phyloP scores from a whole-genome alignment of 176 grass and related monocot species.

The Phoenix roebelenii region DNA sequence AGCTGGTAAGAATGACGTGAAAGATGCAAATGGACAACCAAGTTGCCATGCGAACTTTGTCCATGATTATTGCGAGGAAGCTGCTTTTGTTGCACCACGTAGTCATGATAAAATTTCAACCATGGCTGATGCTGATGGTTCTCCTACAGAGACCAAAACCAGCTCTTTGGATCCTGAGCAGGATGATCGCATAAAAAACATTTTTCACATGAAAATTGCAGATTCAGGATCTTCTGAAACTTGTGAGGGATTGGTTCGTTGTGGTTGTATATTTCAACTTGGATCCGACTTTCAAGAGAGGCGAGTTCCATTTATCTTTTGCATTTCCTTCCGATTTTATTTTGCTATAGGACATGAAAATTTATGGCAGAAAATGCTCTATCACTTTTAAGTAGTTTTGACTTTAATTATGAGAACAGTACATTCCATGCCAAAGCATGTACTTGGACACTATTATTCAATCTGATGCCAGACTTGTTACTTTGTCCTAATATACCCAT shows the following conservation, averaged over 20 bases:
- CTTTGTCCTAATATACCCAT: no score
- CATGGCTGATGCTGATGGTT: constrained; percentile 9
- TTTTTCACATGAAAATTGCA: constrained; percentile 56
- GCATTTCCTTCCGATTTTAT: neutral
- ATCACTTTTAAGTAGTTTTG: no score
- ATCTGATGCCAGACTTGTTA: no score
- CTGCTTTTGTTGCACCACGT: neutral
- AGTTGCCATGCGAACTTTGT: neutral
- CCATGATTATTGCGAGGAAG: constrained; percentile 17
- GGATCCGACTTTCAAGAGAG: constrained; percentile 38
- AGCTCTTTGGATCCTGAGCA: constrained; percentile 18
- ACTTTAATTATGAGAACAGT: no score
- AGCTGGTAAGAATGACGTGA: constrained; percentile 25
- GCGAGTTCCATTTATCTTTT: constrained; percentile 26
- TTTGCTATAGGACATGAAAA: no score
- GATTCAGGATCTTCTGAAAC: constrained; percentile 42
- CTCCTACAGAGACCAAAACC: neutral
- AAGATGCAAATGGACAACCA: constrained; percentile 22
- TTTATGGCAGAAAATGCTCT: no score
- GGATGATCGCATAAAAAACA: constrained; percentile 24
- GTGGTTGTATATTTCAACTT: constrained; percentile 66
- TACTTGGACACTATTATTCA: no score
- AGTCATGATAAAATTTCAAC: constrained; percentile 20
- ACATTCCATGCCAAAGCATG: no score
- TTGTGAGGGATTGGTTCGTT: constrained; percentile 49